phyloP scores from a whole-genome alignment of 208 protist genomes.

The Wallacemonas rigidus region DNA sequence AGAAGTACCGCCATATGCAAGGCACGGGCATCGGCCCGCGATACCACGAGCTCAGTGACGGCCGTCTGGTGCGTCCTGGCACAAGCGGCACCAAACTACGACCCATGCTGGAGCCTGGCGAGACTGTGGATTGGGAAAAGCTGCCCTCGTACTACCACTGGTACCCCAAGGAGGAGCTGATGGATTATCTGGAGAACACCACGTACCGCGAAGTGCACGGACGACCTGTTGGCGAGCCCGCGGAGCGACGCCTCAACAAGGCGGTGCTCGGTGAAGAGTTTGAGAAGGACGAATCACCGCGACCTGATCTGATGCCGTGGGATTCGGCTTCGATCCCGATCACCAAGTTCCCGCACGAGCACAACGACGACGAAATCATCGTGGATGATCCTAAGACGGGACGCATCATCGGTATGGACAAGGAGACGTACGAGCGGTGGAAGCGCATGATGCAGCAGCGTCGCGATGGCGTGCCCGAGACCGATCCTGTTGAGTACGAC shows the following conservation, averaged over 20 bases:
- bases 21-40: constrained; percentile 83
- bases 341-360: constrained; percentile 85
- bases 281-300: constrained; percentile 54
- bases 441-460: constrained; percentile 87
- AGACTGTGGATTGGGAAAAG: constrained; percentile 84
- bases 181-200: constrained; percentile 90
- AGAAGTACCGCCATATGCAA: constrained; percentile 88
- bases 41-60: constrained; percentile 84
- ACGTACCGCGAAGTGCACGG: constrained; percentile 82
- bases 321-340: constrained; percentile 84
- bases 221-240: constrained; percentile 54
- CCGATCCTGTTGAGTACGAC: constrained; percentile 87
- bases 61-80: constrained; percentile 79
- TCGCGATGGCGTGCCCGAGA: constrained; percentile 56
- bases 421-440: constrained; percentile 83
- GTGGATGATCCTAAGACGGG: constrained; percentile 89
- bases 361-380: constrained; percentile 84
- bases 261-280: constrained; percentile 25
- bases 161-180: constrained; percentile 85
- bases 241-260: constrained; percentile 52
- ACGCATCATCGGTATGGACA: constrained; percentile 88
- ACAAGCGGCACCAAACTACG: constrained; percentile 85
- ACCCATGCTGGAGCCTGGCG: constrained; percentile 83
- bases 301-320: constrained; percentile 74
- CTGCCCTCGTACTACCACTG: constrained; percentile 91